phyloP scores from a whole-genome alignment of 2,329 filamentous ascomycete genomes.

The Penicillium sp. region DNA sequence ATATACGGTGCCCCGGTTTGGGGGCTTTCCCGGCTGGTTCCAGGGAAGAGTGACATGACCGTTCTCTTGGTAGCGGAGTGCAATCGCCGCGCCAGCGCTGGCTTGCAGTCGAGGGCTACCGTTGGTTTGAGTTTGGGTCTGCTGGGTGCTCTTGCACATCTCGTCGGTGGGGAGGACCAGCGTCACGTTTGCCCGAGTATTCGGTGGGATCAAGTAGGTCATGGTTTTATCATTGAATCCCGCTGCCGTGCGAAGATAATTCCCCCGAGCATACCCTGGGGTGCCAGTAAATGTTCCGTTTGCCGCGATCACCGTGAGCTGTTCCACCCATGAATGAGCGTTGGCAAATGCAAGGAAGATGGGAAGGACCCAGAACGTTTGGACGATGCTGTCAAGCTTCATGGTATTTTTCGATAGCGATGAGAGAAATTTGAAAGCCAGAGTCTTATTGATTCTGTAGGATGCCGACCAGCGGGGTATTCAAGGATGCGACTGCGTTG shows the following conservation, averaged over 20 bases:
- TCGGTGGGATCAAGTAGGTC: constrained; percentile 59
- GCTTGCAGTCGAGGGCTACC: constrained; percentile 60
- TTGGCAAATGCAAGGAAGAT: constrained; percentile 19
- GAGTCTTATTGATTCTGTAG: background rate
- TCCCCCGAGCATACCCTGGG: constrained; percentile 71
- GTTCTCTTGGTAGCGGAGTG: constrained; percentile 68
- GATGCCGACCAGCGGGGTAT: constrained; percentile 9
- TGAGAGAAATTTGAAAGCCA: background rate
- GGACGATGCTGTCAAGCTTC: constrained; percentile 7
- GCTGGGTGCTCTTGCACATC: constrained; percentile 63
- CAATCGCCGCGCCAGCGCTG: constrained; percentile 59
- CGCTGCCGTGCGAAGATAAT: constrained; percentile 53
- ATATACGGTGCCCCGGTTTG: constrained; percentile 66
- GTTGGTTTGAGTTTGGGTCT: constrained; percentile 54
- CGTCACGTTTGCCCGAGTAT: constrained; percentile 48
- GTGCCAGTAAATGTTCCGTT: constrained; percentile 69
- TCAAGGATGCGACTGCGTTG: background rate
- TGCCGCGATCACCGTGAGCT: constrained; percentile 63
- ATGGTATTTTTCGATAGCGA: constrained; percentile 3
- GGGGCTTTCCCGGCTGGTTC: constrained; percentile 56
- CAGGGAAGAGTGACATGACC: constrained; percentile 64
- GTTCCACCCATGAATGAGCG: constrained; percentile 81
- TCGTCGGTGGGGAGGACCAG: constrained; percentile 48
- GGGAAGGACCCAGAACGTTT: constrained; percentile 26
- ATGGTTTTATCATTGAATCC: constrained; percentile 57